Evolutionary conservation across 148 eudicot species (phyloP).

Genomic region (Dysphania ambrosioides): DNA sequence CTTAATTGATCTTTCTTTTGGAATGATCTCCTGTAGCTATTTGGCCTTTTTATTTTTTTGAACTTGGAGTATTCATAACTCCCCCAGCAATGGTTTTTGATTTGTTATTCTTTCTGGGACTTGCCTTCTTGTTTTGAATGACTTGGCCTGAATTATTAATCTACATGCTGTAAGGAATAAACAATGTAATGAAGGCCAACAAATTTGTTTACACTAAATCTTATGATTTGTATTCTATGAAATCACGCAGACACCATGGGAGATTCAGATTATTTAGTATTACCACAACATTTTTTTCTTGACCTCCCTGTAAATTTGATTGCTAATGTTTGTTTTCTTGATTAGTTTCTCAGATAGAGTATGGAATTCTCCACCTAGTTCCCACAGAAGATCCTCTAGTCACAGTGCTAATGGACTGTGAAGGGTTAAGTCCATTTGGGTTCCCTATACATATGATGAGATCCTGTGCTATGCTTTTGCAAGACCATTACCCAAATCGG

Average conservation of each 20-base stretch:
- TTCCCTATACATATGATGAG: conserved; percentile 64
- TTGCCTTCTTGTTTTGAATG: background rate
- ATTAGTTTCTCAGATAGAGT: conserved; percentile 69
- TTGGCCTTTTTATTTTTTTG: background rate
- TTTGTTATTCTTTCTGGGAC: background rate
- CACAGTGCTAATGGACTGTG: conserved; percentile 70
- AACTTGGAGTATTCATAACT: too few relatives aligned
- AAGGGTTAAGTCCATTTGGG: conserved; percentile 60
- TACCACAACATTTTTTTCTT: background rate
- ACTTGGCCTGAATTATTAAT: background rate
- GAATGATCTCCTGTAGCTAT: background rate
- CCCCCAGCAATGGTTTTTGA: background rate
- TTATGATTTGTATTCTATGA: background rate
- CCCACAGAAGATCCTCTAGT: conserved; percentile 43
- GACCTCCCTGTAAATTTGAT: background rate
- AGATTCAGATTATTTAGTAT: background rate
- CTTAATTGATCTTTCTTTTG: background rate
- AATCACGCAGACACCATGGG: background rate
- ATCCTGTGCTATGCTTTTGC: conserved; percentile 60
- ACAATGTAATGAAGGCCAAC: too few relatives aligned
- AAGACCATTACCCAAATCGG: conserved; percentile 72
- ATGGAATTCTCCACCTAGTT: conserved; percentile 51
- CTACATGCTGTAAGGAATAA: background rate
- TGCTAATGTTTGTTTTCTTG: conserved; percentile 19
- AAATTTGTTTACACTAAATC: background rate